These are phyloP conservation scores for Trichoderma aggressivum DNA, from an alignment of 2,329 filamentous ascomycete genomes.

Conservation along the genomic window DNA sequence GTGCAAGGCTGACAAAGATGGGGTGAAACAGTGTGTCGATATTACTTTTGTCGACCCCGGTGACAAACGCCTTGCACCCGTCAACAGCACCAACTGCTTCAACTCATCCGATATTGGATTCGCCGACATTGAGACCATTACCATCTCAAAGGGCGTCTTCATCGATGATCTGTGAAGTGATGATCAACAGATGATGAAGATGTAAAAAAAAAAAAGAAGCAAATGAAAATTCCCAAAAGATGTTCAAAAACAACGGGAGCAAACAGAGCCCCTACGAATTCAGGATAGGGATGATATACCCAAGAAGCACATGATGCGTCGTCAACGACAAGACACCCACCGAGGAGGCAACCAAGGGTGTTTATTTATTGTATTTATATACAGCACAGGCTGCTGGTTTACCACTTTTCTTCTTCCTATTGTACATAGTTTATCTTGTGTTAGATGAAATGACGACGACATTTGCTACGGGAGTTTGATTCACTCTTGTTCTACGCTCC, in stretches of 20 bases:
- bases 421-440: not conserved
- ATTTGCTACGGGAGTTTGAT: not conserved
- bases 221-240: not conserved
- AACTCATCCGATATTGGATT: constrained; percentile 78
- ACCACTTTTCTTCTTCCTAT: not conserved
- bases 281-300: constrained; percentile 1
- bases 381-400: not conserved
- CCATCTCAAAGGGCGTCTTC: constrained; percentile 31
- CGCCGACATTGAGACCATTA: constrained; percentile 70
- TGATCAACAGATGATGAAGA: not conserved
- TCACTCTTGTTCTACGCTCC: not conserved
- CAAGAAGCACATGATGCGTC: not conserved
- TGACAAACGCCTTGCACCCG: constrained; percentile 62
- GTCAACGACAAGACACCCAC: not conserved
- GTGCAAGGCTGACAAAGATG: not conserved
- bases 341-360: not conserved
- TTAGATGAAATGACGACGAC: not conserved
- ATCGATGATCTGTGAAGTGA: not conserved
- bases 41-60: constrained; percentile 83
- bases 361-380: constrained; percentile 1
- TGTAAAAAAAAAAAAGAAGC: not conserved
- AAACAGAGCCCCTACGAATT: not conserved
- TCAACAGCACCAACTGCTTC: constrained; percentile 82
- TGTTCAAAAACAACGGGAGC: not conserved
- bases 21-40: constrained; percentile 71